Evolutionary conservation across 2,329 filamentous ascomycete species (phyloP).

Genomic region (Colletotrichum tabaci): DNA sequence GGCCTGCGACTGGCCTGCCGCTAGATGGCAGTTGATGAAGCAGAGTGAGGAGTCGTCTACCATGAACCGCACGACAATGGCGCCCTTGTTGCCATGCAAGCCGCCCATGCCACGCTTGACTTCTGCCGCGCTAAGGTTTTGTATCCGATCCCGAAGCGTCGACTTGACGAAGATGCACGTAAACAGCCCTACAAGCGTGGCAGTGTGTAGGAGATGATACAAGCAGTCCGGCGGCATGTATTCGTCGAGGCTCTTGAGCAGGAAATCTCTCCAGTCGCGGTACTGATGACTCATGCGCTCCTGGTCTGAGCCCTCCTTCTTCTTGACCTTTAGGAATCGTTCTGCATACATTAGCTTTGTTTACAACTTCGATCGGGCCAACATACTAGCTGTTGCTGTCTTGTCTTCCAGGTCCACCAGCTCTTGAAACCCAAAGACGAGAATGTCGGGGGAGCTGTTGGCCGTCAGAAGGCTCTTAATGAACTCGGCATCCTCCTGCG

Average conservation of each 20-base stretch:
- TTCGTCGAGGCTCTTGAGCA: conserved; percentile 86
- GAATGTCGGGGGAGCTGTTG: conserved; percentile 86
- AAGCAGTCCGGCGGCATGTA: conserved; percentile 82
- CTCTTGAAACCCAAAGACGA: conserved; percentile 98
- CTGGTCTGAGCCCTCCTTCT: conserved; percentile 83
- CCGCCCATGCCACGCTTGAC: conserved; percentile 98
- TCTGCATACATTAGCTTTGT: conserved; percentile 62
- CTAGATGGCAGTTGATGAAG: conserved; percentile 97
- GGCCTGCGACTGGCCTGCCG: conserved; percentile 92
- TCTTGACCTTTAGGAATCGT: conserved; percentile 92
- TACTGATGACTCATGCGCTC: conserved; percentile 98
- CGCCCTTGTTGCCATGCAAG: conserved; percentile 96
- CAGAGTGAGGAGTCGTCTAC: conserved; percentile 95
- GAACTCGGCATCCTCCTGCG: conserved; percentile 80
- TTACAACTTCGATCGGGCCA: neutral
- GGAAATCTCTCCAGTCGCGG: conserved; percentile 93
- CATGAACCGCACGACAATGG: conserved; percentile 90
- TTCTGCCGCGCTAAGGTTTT: conserved; percentile 83
- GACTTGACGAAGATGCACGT: conserved; percentile 96
- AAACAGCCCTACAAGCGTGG: conserved; percentile 93
- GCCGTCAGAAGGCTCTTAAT: conserved; percentile 84
- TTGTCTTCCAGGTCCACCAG: conserved; percentile 99
- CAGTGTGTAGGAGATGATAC: conserved; percentile 90
- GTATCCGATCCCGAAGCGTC: conserved; percentile 81
- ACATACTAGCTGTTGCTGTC: conserved; percentile 90